Conservation (phyloP, 2,329 filamentous ascomycete genomes). For the Claviceps digitariae region DNA sequence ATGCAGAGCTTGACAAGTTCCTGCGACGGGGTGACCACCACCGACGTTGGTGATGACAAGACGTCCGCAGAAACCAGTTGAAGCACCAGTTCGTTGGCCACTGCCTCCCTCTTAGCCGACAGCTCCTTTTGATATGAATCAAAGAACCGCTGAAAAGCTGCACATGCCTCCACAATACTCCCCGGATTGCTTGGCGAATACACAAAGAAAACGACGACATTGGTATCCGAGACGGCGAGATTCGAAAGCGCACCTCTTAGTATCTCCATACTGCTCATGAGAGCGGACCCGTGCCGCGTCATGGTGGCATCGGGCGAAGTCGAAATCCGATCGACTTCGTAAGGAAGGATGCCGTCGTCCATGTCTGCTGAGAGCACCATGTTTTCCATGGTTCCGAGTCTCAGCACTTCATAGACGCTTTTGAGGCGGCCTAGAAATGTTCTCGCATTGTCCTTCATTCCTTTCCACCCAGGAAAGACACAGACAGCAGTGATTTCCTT, state of each 20-base stretch:
- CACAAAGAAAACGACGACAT: constrained; percentile 64
- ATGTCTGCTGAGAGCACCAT: constrained; percentile 27
- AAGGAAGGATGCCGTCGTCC: constrained; percentile 34
- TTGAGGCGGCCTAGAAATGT: constrained; percentile 55
- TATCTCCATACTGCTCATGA: constrained; percentile 34
- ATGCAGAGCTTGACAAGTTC: constrained; percentile 52
- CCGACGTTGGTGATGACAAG: constrained; percentile 47
- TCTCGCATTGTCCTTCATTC: constrained; percentile 45
- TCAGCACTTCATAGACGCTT: constrained; percentile 59
- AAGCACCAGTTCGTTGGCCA: constrained; percentile 55
- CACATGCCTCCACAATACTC: constrained; percentile 56
- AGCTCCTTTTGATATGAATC: constrained; percentile 38
- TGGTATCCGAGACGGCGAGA: constrained; percentile 33
- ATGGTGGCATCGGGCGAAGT: constrained; percentile 27
- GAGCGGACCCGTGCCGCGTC: constrained; percentile 29
- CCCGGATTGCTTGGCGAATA: constrained; percentile 51
- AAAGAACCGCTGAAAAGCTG: constrained; percentile 60
- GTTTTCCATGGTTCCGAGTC: constrained; percentile 52
- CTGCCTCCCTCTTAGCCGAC: constrained; percentile 27
- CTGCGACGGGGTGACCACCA: constrained; percentile 47
- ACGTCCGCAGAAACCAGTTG: constrained; percentile 59
- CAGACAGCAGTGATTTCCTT: constrained; percentile 63
- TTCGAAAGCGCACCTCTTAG: constrained; percentile 33
- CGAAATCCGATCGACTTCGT: constrained; percentile 32
- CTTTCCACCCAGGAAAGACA: constrained; percentile 53